Percentiles rank a stretch among this genome's conserved stretches.
Evolutionary conservation across 495 filamentous ascomycete species (phyloP).

Genomic region (Penicillium bialowiezense): DNA sequence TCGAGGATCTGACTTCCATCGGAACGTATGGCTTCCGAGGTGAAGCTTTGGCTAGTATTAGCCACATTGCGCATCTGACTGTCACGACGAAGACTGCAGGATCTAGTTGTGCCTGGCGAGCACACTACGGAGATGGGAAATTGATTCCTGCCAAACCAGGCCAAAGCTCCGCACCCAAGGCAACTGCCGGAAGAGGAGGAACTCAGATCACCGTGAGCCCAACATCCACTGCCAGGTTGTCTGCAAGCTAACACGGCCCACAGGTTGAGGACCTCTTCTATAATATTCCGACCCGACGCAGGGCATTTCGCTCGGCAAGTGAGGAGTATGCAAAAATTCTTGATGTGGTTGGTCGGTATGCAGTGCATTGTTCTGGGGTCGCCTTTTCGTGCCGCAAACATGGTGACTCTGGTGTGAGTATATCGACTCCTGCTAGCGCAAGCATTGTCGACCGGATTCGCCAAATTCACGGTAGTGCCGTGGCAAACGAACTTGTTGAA

Average conservation of each 20-base stretch:
- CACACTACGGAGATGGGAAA: conserved; percentile 81
- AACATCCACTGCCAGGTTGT: neutral
- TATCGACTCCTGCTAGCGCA: conserved; percentile 71
- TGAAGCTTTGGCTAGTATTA: conserved; percentile 96
- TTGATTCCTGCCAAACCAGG: conserved; percentile 88
- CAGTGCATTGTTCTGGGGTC: conserved; percentile 88
- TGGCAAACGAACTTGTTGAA: conserved; percentile 86
- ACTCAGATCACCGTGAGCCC: conserved; percentile 83
- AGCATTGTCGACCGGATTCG: conserved; percentile 79
- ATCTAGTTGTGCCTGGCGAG: conserved; percentile 85
- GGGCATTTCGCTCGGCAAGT: conserved; percentile 85
- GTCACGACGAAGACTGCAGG: conserved; percentile 92
- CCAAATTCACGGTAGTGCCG: conserved; percentile 79
- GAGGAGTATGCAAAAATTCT: conserved; percentile 99
- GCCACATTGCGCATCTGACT: conserved; percentile 93
- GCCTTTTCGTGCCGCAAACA: conserved; percentile 97
- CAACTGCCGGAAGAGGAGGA: conserved; percentile 84
- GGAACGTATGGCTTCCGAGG: conserved; percentile 96
- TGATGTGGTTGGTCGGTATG: conserved; percentile 90
- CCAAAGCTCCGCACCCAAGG: conserved; percentile 82
- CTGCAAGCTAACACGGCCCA: conserved; percentile 5
- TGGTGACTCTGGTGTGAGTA: conserved; percentile 77
- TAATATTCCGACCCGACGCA: conserved; percentile 84
- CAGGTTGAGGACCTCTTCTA: conserved; percentile 96
- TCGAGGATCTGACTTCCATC: conserved; percentile 90